Base-by-base conservation (phyloP, 2,329 filamentous ascomycete genomes). In the Aspergillus flavus region DNA sequence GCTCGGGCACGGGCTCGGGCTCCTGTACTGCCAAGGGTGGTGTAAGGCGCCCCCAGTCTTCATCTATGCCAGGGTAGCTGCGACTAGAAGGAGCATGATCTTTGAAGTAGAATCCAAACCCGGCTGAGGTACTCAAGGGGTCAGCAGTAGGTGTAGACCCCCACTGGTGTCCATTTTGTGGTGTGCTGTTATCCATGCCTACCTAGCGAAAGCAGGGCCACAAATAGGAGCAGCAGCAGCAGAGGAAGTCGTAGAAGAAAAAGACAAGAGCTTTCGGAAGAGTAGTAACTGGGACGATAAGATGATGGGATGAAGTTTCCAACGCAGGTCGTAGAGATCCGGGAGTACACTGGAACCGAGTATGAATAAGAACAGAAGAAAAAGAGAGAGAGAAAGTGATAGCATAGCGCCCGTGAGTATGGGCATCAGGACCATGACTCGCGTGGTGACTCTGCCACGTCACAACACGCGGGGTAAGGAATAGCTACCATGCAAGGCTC, bases 31-130 rank as follows among this genome's bases (percentile, higher is more conserved):
- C 34, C 34, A 36, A 0, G 34, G 34, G 5, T 7, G 11, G 11
- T 36, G 4, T 1, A 36, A 1, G 2, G 4, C 0, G 5, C 0
- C 0, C 14, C 34, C 34, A 36, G 1, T 16, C 2, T 36, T 36
- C 2, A 6, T 46, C 45, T 3, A 11, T 26, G 21, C 11, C 21
- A 46, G 6, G 5, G 45, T 46, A 1, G 21, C 11, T 26, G 21
- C 7, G 6, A 23, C 43, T 23, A 45, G 43, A 45, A 45, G 43
- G 1, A 6, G 12, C 3, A 23, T 4, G 11, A 46, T 21, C 45
- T 46, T 21, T 16, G 1, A 26, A 26, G 16, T 1, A 0, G 11
- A 5, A 11, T 26, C 21, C 45, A 6, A 23, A 46, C 3, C 21
- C 9, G 11, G 11, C 1, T 46, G 21, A 26, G 21, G 21, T 46